Evolutionary conservation across 768 basidiomycete genomes (phyloP), one percentile per base, ranked within the genome.

Genomic region (Phlebiopsis gigantea): DNA sequence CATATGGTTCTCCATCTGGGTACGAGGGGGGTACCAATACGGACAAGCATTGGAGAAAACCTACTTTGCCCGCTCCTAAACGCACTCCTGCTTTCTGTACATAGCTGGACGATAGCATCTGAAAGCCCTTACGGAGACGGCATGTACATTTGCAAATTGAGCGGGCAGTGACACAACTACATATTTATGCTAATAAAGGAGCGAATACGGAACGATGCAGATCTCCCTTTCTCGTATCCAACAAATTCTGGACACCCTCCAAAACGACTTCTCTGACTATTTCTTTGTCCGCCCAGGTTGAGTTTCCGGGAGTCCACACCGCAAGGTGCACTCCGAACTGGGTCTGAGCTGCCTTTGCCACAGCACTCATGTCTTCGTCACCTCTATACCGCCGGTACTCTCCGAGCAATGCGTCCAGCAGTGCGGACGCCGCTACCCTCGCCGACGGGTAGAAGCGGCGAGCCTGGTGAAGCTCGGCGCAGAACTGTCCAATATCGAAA

Each of bases 1-100:
- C 0, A 30, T 78, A 15, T 86, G 84, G 82, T 88, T 85, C 62
- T 66, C 58, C 41, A 30, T 82, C 17, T 90, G 89, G 89, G 73
- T 67, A 10, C 54, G 58, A n/a, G 72, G 71, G 6, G 45, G 66
- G 34, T 63, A 65, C 44, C 63, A 66, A 29, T 65, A 68, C 34
- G 74, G 73, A 5, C 24, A 19, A 19, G 12, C 22, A n/a, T 28
- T 61, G 15, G 60, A 61, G 25, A 28, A 52, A 29, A 56, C 47
- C 10, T 61, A 61, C 44, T 45, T 60, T 30, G 25, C 39, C 24
- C 51, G 45, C 9, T 31, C 29, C 9, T 52, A 30, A 51, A 19
- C 12, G 12, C 19, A 21, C 19, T 45, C 15, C 10, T 31, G 19
- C 6, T 31, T n/a, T n/a, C n/a, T n/a, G n/a, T n/a, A n/a, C n/a